Conservation (phyloP, 2,329 filamentous ascomycete genomes). For the Aspergillus pseudoterreus region DNA sequence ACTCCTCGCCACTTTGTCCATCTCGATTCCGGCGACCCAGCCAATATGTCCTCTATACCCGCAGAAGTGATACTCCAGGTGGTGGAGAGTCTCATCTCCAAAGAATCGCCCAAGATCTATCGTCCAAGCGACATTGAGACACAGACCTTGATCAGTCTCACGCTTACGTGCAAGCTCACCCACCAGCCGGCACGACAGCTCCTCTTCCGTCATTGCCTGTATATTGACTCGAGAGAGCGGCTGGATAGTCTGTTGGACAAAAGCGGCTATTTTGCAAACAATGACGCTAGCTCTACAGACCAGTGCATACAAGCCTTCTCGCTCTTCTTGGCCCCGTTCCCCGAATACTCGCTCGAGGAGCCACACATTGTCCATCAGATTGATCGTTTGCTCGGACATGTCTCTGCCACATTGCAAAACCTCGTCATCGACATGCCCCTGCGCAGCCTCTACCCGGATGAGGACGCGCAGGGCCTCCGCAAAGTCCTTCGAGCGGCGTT, state of each 20-base stretch:
- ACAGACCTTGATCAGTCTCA: conserved; percentile 11
- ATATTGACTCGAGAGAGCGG: conserved; percentile 1
- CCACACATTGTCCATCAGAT: conserved; percentile 3
- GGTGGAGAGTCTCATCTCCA: conserved; percentile 10
- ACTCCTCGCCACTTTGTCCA: too few species aligned
- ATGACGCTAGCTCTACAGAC: neutral
- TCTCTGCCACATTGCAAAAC: conserved; percentile 1
- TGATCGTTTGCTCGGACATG: conserved; percentile 2
- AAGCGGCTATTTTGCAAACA: neutral
- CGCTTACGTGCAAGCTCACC: conserved; percentile 10
- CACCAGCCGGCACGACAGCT: conserved; percentile 8
- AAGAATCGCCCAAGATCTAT: conserved; percentile 4
- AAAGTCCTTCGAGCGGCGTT: conserved; percentile 10
- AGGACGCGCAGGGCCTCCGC: conserved; percentile 5
- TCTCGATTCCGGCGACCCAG: too few species aligned
- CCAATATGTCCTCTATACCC: neutral
- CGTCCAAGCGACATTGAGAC: conserved; percentile 6
- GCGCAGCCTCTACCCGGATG: conserved; percentile 8
- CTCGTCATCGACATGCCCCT: conserved; percentile 14
- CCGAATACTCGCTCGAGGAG: conserved; percentile 5
- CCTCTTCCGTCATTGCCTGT: conserved; percentile 11
- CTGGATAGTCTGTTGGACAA: conserved; percentile 1
- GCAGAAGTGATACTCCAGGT: conserved; percentile 12
- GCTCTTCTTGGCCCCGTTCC: conserved; percentile 10
- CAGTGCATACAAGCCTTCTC: neutral